These are phyloP conservation scores for Thelonectria discophora DNA, from an alignment of 2,329 filamentous ascomycete genomes.

Conservation along the genomic window DNA sequence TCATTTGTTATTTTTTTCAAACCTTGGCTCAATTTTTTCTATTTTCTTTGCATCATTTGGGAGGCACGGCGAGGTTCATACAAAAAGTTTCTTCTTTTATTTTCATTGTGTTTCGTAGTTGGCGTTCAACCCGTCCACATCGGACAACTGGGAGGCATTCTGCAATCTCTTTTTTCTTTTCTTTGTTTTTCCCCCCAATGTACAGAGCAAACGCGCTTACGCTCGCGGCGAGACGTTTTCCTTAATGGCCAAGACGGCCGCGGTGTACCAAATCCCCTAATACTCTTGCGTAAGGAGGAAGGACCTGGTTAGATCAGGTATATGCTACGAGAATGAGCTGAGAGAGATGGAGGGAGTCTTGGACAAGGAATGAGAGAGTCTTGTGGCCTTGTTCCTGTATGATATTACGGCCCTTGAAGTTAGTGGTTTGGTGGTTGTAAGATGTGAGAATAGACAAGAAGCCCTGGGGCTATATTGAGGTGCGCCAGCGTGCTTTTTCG, in stretches of 20 bases:
- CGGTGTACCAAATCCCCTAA: conserved; percentile 40
- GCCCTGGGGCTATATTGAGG: conserved; percentile 22
- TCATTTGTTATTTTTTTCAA: conserved; percentile 36
- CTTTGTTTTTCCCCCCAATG: conserved; percentile 25
- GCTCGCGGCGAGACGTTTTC: conserved; percentile 37
- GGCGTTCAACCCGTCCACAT: conserved; percentile 38
- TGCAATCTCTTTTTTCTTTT: conserved; percentile 33
- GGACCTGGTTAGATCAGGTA: conserved; percentile 23
- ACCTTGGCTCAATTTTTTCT: not conserved
- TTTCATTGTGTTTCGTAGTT: conserved; percentile 25
- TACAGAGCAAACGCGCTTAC: conserved; percentile 30
- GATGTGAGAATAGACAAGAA: conserved; percentile 29
- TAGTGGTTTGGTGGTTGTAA: conserved; percentile 22
- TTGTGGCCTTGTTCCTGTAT: conserved; percentile 26
- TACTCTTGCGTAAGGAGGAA: conserved; percentile 35
- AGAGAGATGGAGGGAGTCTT: conserved; percentile 20
- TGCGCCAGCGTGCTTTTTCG: not conserved
- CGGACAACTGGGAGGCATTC: conserved; percentile 30
- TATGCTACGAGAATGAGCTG: conserved; percentile 25
- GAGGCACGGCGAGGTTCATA: conserved; percentile 46
- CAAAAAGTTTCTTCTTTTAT: conserved; percentile 38
- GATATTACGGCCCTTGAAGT: conserved; percentile 26
- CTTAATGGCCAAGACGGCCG: conserved; percentile 33
- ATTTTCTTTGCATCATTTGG: conserved; percentile 44
- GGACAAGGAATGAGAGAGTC: conserved; percentile 19